Percentiles rank a stretch among this genome's conserved stretches.
Conservation (phyloP, 75 land plant genomes). For the Cryptomeria japonica region DNA sequence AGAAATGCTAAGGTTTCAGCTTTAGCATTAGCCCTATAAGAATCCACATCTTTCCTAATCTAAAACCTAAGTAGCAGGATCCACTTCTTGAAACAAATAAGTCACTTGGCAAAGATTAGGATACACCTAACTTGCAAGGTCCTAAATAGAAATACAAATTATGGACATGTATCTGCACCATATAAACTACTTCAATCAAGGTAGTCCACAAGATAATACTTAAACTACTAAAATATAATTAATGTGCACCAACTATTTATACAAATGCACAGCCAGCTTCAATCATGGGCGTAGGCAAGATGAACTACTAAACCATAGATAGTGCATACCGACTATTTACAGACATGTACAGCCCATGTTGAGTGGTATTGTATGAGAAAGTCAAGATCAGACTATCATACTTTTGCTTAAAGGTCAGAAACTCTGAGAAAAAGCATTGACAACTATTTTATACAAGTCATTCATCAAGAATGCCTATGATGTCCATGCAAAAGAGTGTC, state of each 20-base stretch:
- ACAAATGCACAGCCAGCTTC: not conserved
- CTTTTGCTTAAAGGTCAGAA: not conserved
- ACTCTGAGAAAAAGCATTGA: not conserved
- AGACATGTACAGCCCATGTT: not conserved
- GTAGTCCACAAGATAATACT: not conserved
- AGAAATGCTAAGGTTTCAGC: not conserved
- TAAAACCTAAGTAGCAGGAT: not conserved
- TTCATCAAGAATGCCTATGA: not conserved
- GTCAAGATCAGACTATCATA: not conserved
- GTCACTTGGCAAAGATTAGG: not conserved
- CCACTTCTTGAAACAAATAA: not conserved
- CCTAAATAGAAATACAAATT: not conserved
- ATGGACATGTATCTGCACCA: not conserved
- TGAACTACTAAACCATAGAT: not conserved
- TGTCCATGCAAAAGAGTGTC: constrained; percentile 13
- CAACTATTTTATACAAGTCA: not conserved
- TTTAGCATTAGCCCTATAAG: not conserved
- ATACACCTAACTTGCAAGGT: not conserved
- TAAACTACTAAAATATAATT: not conserved
- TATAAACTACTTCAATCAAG: not conserved
- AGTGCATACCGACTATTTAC: not conserved
- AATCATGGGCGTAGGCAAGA: not conserved
- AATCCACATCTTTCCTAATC: not conserved
- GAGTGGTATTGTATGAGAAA: not conserved
- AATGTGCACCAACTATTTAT: not conserved